Evolutionary conservation across 2,329 filamentous ascomycete species (phyloP).

Genomic region (Kalmusia sp.): DNA sequence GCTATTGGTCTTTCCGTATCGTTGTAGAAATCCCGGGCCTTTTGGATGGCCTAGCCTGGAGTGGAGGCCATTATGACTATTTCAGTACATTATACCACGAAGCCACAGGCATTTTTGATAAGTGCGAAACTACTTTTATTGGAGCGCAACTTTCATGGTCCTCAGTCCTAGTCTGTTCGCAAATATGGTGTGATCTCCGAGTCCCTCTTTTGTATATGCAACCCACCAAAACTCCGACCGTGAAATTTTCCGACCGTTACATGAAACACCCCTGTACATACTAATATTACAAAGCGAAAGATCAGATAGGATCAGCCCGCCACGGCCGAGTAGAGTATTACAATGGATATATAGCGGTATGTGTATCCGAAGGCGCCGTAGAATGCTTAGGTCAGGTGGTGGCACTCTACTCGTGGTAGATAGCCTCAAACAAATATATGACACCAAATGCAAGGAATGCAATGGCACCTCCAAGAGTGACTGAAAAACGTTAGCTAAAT

Average conservation of each 20-base stretch:
- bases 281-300: conserved; percentile 32
- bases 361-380: conserved; percentile 26
- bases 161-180: conserved; percentile 5
- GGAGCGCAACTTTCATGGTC: background rate
- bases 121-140: background rate
- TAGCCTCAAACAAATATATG: conserved; percentile 86
- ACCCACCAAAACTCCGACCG: conserved; percentile 19
- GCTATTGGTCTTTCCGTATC: too few species aligned
- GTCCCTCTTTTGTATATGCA: conserved; percentile 19
- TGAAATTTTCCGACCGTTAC: conserved; percentile 21
- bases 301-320: conserved; percentile 3
- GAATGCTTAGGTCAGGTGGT: conserved; percentile 22
- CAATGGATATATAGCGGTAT: conserved; percentile 20
- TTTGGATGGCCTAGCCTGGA: too few species aligned
- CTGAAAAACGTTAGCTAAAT: conserved; percentile 57
- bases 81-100: too few species aligned
- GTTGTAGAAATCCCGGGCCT: too few species aligned
- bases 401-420: conserved; percentile 57
- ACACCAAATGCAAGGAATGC: conserved; percentile 91
- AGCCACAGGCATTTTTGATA: too few species aligned
- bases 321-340: conserved; percentile 20
- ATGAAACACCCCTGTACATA: too few species aligned
- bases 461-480: conserved; percentile 88
- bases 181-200: too few species aligned
- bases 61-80: too few species aligned